Base-by-base conservation (phyloP, 352 stramenopile genomes). In the Peronospora destructor region DNA sequence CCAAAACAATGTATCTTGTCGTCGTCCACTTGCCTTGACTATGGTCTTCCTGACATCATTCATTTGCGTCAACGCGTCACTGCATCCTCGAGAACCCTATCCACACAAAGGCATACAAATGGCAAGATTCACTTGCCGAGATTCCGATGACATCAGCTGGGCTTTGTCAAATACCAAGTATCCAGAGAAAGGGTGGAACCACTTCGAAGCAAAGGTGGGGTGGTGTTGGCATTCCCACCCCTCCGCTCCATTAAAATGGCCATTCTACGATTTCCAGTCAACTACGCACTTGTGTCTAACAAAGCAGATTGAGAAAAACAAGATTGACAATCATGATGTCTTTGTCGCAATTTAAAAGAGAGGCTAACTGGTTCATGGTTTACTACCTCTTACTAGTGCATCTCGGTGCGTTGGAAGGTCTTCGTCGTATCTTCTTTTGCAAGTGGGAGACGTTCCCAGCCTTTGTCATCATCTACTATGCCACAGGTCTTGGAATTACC, bases 361-460 rank as follows among this genome's bases (percentile, higher is more conserved):
- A 93, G 49, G 85, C 97, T 60, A 98, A 98, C 73, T 98, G 88
- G 87, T 96, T 97, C 48, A 98, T 99, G 94, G 71, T 92, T 41
- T 98, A 98, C 70, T 99, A 99, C 76, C 78, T 98, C 46, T 69
- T 75, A 14, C 61, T 98, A n/a, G 90, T 97, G 30, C 96, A 99
- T 64, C 49, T 90, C 1, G 76, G 92, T 11, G 95, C 88, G 12
- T 29, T 96, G 37, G 64, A 96, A 36, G 95, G 94, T 28, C 13
- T 97, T 16, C 49, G 66, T n/a, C 87, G 83, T 17, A 49, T 98
- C 14, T 61, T 85, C 34, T 38, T 75, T 41, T 87, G 64, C 67
- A 87, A 87, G 45, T 82, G 68, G 59, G 72, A 94, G 48, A 99
- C 94, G 34, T 72, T 94, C 8, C 63, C 96, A 25, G 87, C 79